Base-by-base conservation (phyloP, 73 alveolate genomes). In the Strombidium stylifer region DNA sequence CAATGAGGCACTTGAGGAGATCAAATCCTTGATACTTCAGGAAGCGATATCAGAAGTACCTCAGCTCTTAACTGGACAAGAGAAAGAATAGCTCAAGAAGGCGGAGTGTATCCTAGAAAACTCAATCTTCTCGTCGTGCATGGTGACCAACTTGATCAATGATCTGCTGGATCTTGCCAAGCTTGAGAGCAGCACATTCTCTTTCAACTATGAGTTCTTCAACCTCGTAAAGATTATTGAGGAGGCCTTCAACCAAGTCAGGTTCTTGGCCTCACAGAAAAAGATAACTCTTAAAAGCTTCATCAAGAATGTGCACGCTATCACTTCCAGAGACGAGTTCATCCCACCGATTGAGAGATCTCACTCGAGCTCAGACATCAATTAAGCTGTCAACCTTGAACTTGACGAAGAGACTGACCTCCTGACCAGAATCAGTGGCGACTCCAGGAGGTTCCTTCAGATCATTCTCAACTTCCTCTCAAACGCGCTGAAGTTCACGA, bases 301-400 rank as follows among this genome's bases (percentile, higher is more conserved):
- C 15, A 3, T 10, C 8, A 18, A 16, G 51, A 54, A 5, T 3
- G 28, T 6, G 3, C 16, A 8, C 47, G 34, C n/a, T 26, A 21
- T 12, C 11, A 18, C 5, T 3, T 54, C 3, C 4, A 27, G 15
- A 30, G 20, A 7, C 51, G 31, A 12, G 30, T 10, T 5, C 40
- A 54, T 10, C 24, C 51, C 16, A 12, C 16, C 7, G 12, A 26
- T 14, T 20, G 31, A 20, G 53, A 27, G 15, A 5, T 54, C n/a
- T 54, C 31, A 12, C 24, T 27, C 20, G 6, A 27, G 5, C 16
- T 54, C 8, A 15, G 19, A 54, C 24, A 54, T 26, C n/a, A n/a
- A n/a, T n/a, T n/a, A n/a, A n/a, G 52, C 52, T 8, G 15, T 54
- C 5, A 54, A 54, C 30, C 31, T 54, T 26, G 31, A 47, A 19